Evolutionary conservation across 2,329 filamentous ascomycete genomes (phyloP).

Genomic region (Xylaria polymorpha): DNA sequence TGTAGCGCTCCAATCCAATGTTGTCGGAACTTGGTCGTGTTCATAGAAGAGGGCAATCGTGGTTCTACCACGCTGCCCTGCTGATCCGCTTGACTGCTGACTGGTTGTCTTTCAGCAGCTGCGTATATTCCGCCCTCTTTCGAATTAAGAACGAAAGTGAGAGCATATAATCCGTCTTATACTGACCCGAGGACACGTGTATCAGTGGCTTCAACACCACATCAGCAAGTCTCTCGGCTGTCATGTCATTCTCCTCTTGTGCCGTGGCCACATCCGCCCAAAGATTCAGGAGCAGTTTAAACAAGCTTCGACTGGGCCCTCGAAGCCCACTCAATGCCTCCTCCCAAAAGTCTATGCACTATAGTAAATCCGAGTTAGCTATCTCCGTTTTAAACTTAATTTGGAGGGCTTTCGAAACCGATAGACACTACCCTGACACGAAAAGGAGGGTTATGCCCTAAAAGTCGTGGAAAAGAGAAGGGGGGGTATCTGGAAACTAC

Average conservation of each 20-base stretch:
- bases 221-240: conserved; percentile 56
- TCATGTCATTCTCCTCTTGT: conserved; percentile 57
- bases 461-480: neutral
- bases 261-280: conserved; percentile 57
- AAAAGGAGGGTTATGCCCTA: neutral
- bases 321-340: conserved; percentile 56
- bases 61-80: conserved; percentile 44
- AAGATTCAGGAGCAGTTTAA: conserved; percentile 58
- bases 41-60: neutral
- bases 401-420: neutral
- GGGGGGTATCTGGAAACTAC: neutral
- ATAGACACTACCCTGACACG: neutral
- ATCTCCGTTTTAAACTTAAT: neutral
- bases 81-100: conserved; percentile 44
- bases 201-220: conserved; percentile 55
- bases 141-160: conserved; percentile 58
- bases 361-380: neutral
- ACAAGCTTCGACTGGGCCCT: conserved; percentile 52
- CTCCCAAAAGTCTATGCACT: conserved; percentile 60
- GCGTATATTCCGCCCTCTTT: conserved; percentile 55
- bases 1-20: neutral
- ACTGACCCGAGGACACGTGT: conserved; percentile 51
- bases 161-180: conserved; percentile 57
- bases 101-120: conserved; percentile 51
- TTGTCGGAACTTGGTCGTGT: neutral